Evolutionary conservation across 306 rosid genomes (phyloP).

Genomic region (Acacia crassicarpa): DNA sequence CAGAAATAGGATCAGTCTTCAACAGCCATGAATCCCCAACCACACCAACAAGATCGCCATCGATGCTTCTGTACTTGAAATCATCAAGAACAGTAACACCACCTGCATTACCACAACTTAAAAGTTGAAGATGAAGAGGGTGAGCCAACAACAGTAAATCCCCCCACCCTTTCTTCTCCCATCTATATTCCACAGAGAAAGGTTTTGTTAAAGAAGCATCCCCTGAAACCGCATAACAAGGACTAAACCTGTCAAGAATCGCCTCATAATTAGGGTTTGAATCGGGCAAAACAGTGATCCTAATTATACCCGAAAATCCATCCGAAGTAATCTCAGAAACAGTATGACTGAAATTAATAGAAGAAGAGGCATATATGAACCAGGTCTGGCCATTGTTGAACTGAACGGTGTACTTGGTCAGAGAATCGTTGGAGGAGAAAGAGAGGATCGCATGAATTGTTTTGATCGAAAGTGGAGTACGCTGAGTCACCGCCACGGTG

Average conservation of each 20-base stretch:
- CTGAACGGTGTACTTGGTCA: constrained; percentile 55
- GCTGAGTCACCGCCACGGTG: constrained; percentile 46
- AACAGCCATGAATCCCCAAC: constrained; percentile 78
- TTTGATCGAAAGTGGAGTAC: constrained; percentile 52
- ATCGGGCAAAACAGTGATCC: constrained; percentile 58
- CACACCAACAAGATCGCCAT: constrained; percentile 84
- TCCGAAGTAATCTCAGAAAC: constrained; percentile 44
- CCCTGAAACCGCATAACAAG: constrained; percentile 75
- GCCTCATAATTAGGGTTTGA: constrained; percentile 34
- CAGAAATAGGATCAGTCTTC: constrained; percentile 45
- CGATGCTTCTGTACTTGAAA: constrained; percentile 72
- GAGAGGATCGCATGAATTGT: constrained; percentile 67
- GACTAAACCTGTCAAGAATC: constrained; percentile 61
- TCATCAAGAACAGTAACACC: constrained; percentile 48
- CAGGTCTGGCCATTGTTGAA: constrained; percentile 77
- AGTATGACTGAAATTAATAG: constrained; percentile 39
- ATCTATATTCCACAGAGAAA: constrained; percentile 57
- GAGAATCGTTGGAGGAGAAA: constrained; percentile 39
- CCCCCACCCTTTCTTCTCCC: constrained; percentile 72
- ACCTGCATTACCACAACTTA: constrained; percentile 25
- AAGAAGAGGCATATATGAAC: constrained; percentile 65
- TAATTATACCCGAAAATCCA: constrained; percentile 59
- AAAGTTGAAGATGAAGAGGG: constrained; percentile 73
- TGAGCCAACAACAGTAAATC: constrained; percentile 82
- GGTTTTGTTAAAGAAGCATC: constrained; percentile 51